These are phyloP conservation scores for Trichosporon sp. DNA, from an alignment of 1,284 basidiomycete species.

Conservation along the genomic window DNA sequence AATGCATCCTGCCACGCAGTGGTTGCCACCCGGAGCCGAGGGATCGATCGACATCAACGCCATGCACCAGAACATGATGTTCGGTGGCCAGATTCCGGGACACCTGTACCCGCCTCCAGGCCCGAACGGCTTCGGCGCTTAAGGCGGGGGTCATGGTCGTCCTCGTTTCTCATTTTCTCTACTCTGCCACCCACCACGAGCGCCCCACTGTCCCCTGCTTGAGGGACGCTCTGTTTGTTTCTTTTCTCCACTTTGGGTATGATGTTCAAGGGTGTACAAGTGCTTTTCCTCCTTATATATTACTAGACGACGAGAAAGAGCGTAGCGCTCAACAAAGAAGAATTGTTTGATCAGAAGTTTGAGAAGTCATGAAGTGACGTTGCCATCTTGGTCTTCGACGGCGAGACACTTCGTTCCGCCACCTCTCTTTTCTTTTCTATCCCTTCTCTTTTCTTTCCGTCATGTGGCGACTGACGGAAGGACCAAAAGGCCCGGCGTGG, in stretches of 20 bases:
- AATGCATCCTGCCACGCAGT: conserved; percentile 9
- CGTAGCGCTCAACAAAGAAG: not conserved
- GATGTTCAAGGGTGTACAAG: conserved; percentile 20
- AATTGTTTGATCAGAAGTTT: conserved; percentile 11
- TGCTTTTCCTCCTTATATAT: not conserved
- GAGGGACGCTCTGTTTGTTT: not conserved
- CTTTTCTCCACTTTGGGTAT: conserved; percentile 13
- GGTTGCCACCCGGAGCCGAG: conserved; percentile 8
- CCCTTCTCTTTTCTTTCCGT: not conserved
- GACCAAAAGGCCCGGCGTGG: not conserved
- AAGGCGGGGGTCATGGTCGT: not conserved
- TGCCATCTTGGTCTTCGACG: conserved; percentile 2
- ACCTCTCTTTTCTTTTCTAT: not conserved
- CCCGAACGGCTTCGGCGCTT: conserved; percentile 5
- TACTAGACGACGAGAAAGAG: conserved; percentile 2
- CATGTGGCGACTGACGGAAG: not conserved
- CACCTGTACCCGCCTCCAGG: conserved; percentile 10
- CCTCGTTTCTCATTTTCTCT: not conserved
- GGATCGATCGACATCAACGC: conserved; percentile 16
- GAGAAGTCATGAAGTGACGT: conserved; percentile 7
- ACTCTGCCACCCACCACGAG: not conserved
- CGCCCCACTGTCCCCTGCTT: too few species aligned
- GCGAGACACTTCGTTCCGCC: not conserved
- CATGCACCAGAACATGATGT: conserved; percentile 18
- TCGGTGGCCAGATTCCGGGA: conserved; percentile 5